Percentiles rank a stretch among this genome's conserved stretches.
Conservation (phyloP, 2,329 filamentous ascomycete species). For the Ascochyta clinopodiicola region DNA sequence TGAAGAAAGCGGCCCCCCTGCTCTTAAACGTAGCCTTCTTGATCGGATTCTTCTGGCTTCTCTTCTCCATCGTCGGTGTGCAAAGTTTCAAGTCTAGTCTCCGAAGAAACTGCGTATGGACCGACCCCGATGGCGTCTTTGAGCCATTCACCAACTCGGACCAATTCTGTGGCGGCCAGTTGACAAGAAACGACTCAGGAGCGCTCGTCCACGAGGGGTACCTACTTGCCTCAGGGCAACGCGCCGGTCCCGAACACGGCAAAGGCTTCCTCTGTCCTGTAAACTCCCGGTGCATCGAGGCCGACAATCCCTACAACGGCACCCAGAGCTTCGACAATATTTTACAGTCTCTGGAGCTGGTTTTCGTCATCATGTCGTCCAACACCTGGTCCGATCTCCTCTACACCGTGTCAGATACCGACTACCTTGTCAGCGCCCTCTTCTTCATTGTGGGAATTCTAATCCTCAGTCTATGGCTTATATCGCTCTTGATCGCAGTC, state of each 20-base stretch:
- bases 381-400: slow-evolving; percentile 96
- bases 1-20: slow-evolving; percentile 93
- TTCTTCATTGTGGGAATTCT: slow-evolving; percentile 78
- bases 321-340: slow-evolving; percentile 98
- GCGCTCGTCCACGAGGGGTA: slow-evolving; percentile 64
- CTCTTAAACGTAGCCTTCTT: slow-evolving; percentile 93
- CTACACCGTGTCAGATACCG: slow-evolving; percentile 90
- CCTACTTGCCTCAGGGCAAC: slow-evolving; percentile 58
- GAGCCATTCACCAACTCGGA: slow-evolving; percentile 63
- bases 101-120: slow-evolving; percentile 57
- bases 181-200: slow-evolving; percentile 59
- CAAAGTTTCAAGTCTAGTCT: slow-evolving; percentile 79
- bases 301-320: slow-evolving; percentile 77
- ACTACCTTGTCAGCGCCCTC: slow-evolving; percentile 84
- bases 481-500: slow-evolving; percentile 92
- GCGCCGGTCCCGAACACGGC: slow-evolving; percentile 48
- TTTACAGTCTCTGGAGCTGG: slow-evolving; percentile 85
- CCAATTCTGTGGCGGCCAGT: slow-evolving; percentile 86
- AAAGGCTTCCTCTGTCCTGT: slow-evolving; percentile 91
- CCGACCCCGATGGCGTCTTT: slow-evolving; percentile 55
- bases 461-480: slow-evolving; percentile 94
- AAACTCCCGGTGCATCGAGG: slow-evolving; percentile 83
- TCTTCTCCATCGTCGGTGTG: slow-evolving; percentile 95
- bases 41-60: slow-evolving; percentile 95
- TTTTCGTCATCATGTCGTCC: slow-evolving; percentile 98